Evolutionary conservation across 1,139 yeast species (phyloP).

Genomic region (Lodderomyces theae): DNA sequence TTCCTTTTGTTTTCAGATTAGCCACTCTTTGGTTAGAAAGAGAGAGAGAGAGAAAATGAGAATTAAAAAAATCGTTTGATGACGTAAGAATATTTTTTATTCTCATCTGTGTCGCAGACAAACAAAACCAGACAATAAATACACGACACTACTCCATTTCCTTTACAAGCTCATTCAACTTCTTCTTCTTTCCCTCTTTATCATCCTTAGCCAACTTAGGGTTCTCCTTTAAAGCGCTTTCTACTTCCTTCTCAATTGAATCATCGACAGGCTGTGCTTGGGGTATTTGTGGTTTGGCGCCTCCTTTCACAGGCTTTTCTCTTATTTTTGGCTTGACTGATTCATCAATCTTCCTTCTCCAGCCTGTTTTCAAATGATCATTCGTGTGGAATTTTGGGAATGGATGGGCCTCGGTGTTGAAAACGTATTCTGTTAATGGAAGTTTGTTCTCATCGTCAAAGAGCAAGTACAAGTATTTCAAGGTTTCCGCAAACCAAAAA

Average conservation of each 20-base stretch:
- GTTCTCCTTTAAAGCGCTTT: slow-evolving; percentile 36
- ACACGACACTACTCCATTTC: slow-evolving; percentile 10
- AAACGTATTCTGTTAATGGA: slow-evolving; percentile 67
- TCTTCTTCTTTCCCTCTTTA: slow-evolving; percentile 21
- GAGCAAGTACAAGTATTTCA: slow-evolving; percentile 79
- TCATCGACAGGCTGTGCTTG: slow-evolving; percentile 43
- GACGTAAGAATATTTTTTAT: slow-evolving; percentile 9
- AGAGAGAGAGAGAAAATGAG: not conserved
- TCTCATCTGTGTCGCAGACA: slow-evolving; percentile 6
- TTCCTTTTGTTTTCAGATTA: too few relatives aligned
- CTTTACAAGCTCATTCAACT: slow-evolving; percentile 24
- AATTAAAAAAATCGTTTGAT: slow-evolving; percentile 2
- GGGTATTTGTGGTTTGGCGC: slow-evolving; percentile 36
- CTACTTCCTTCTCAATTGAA: slow-evolving; percentile 26
- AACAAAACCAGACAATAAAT: not conserved
- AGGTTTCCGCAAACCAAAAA: slow-evolving; percentile 92
- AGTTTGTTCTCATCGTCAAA: slow-evolving; percentile 63
- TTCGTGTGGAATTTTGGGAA: slow-evolving; percentile 68
- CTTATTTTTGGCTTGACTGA: slow-evolving; percentile 20
- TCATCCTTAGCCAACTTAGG: slow-evolving; percentile 30
- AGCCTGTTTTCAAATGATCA: slow-evolving; percentile 60
- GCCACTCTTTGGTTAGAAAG: too few relatives aligned
- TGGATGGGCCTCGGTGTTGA: slow-evolving; percentile 93
- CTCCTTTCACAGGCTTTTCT: slow-evolving; percentile 15
- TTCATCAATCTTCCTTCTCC: slow-evolving; percentile 41